Evolutionary conservation across 2,329 filamentous ascomycete genomes (phyloP).

Genomic region (Myriosclerotinia curreyana): DNA sequence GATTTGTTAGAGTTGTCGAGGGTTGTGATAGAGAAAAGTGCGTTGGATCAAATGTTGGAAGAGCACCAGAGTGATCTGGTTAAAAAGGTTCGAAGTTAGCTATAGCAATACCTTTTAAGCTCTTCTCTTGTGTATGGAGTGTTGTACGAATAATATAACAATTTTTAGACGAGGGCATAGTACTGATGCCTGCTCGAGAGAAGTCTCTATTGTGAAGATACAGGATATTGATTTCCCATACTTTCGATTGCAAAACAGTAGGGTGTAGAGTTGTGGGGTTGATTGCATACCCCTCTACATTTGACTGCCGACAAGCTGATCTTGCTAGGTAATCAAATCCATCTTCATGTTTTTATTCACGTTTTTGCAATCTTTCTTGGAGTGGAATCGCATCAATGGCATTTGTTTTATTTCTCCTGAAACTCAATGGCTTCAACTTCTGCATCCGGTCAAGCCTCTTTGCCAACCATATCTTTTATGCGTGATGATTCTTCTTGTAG

Average conservation of each 20-base stretch:
- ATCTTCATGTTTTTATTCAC: background rate
- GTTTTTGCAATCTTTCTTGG: background rate
- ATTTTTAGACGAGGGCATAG: conserved; percentile 9
- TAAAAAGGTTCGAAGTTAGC: conserved; percentile 28
- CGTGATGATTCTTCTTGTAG: background rate
- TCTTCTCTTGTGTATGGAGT: conserved; percentile 16
- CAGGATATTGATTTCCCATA: background rate
- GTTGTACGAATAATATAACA: conserved; percentile 19
- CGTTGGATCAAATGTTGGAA: conserved; percentile 71
- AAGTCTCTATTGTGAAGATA: background rate
- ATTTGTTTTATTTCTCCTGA: background rate
- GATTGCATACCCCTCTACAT: background rate
- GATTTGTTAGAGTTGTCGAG: conserved; percentile 82
- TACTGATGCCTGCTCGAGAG: background rate
- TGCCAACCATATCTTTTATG: background rate
- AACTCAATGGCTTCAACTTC: background rate
- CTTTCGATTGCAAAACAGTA: background rate
- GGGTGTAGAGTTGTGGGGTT: background rate
- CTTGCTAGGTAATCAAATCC: background rate
- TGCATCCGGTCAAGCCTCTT: background rate
- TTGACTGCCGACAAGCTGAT: background rate
- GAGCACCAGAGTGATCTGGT: conserved; percentile 66
- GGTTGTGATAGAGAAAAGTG: conserved; percentile 80
- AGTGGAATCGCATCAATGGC: background rate
- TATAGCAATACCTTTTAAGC: conserved; percentile 8